These are phyloP conservation scores for Inonotus hispidus DNA, from an alignment of 1,284 basidiomycete genomes.

Conservation along the genomic window DNA sequence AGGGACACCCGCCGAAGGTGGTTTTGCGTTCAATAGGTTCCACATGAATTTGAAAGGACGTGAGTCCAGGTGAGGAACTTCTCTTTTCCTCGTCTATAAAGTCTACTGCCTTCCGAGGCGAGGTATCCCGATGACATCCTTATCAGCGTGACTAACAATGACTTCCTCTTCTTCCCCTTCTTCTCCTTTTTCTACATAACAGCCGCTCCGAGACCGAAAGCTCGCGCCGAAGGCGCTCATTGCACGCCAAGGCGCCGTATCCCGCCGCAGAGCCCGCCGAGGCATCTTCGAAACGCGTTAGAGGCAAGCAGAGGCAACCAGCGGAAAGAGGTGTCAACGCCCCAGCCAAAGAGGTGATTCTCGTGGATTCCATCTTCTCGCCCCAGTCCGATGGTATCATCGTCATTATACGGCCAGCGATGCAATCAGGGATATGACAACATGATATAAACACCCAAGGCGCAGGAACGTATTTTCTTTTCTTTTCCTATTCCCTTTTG, in stretches of 20 bases:
- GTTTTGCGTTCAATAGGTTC: slow-evolving; percentile 74
- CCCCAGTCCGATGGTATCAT: slow-evolving; percentile 76
- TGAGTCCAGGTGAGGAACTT: slow-evolving; percentile 48
- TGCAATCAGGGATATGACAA: neutral
- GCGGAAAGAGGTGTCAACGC: slow-evolving; percentile 6
- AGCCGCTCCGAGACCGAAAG: neutral
- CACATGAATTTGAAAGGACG: slow-evolving; percentile 47
- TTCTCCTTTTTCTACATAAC: neutral
- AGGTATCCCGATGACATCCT: neutral
- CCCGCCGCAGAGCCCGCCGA: neutral
- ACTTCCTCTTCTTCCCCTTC: no score
- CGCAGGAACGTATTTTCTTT: no score
- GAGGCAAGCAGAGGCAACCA: neutral
- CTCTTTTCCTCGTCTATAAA: neutral
- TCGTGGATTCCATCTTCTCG: slow-evolving; percentile 74
- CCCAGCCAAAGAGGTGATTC: slow-evolving; percentile 29
- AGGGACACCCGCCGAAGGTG: slow-evolving; percentile 75
- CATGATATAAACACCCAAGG: no score
- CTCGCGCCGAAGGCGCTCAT: neutral
- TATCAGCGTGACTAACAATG: neutral
- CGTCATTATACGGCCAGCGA: slow-evolving; percentile 52
- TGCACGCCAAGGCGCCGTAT: neutral
- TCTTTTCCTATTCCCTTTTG: no score
- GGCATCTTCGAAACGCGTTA: neutral
- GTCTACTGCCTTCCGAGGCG: neutral